Conservation (phyloP, 306 rosid genomes). For the Glycine soja region DNA sequence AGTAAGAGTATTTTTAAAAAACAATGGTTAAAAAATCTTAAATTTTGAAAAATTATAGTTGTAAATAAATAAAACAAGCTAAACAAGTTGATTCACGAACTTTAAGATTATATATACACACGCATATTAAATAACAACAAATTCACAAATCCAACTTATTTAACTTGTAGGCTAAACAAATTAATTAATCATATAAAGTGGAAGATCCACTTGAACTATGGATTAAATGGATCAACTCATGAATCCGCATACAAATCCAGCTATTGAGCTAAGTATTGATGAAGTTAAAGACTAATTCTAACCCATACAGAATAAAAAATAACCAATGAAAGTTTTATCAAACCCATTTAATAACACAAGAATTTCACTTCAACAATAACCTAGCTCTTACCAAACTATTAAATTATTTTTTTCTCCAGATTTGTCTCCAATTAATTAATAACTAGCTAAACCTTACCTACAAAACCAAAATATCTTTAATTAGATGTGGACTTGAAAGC, state of each 20-base stretch:
- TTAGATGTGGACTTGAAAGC: not conserved
- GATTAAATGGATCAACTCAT: no score
- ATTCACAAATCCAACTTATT: no score
- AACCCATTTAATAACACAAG: not conserved
- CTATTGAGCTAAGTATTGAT: not conserved
- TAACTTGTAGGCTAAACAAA: no score
- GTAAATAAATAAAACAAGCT: no score
- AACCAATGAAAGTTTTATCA: not conserved
- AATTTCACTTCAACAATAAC: constrained; percentile 1
- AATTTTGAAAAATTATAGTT: no score
- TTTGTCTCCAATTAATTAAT: not conserved
- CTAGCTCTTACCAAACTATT: not conserved
- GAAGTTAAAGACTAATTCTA: not conserved
- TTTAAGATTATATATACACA: no score
- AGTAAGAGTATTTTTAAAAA: no score
- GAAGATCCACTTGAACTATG: no score
- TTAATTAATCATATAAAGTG: no score
- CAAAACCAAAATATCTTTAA: not conserved
- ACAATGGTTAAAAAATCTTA: no score
- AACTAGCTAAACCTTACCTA: not conserved
- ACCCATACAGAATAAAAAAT: not conserved
- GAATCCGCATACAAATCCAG: not conserved
- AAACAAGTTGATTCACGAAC: no score
- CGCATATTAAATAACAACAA: no score
- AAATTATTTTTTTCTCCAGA: not conserved